Base-by-base conservation (phyloP, 2,329 filamentous ascomycete species). In the Teratosphaeria viscida region DNA sequence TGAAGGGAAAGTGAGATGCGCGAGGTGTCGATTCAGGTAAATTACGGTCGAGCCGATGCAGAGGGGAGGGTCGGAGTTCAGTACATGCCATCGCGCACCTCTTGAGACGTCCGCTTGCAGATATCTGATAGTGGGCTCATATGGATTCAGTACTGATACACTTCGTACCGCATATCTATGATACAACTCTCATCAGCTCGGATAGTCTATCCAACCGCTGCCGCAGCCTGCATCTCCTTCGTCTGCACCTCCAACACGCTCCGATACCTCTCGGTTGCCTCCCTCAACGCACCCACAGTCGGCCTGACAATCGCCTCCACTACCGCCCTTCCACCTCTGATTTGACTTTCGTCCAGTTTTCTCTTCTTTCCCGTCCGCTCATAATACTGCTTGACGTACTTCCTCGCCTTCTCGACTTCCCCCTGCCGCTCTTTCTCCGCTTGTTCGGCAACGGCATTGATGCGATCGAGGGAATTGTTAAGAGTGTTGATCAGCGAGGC, bases 401-500 rank as follows among this genome's bases (percentile, higher is more conserved):
- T 81, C 74, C 87, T 90, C 61, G 85, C 77, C 57, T 78, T 80
- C 52, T 84, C 82, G 16, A 95, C 82, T 57, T 84, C 79, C 34
- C 16, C 55, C 57, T 85, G 79, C 34, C 89, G 82, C 62, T 89
- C 88, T 58, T 78, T 78, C 69, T 96, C 92, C 0, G 94, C 94
- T 67, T 90, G 86, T 14, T 84, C 81, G 0, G 88, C 89, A 1
- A 96, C 89, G 16, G 87, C 85, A 60, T 88, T 83, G 72, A 97
- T 92, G 29, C 94, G 85, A 61, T 87, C 83, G 59, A 86, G 79
- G 0, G 90, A 92, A 61, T 87, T 84, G 61, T 84, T 83, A 14
- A 99, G 80, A 10, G 91, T 92, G 71, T 95, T 89, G 7, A 88
- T 85, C 54, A 96, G 81, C 62, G 89, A 90, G 6, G 86, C 85